Conservation (phyloP, 768 basidiomycete genomes). For the Pisolithus marmoratus region DNA sequence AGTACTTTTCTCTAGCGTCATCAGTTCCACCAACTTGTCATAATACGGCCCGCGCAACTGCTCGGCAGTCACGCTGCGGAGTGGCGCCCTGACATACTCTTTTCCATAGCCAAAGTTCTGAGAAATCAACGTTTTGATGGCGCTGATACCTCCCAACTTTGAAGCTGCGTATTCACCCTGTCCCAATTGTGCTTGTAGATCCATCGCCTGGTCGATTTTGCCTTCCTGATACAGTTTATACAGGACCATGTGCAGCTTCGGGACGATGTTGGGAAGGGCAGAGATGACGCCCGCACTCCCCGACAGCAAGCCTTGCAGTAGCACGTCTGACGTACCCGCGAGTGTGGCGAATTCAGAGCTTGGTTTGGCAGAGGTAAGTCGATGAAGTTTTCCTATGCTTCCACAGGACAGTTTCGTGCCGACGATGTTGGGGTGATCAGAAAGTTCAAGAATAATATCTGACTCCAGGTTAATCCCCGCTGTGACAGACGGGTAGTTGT, state of each 20-base stretch:
- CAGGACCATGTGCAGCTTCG: conserved; percentile 50
- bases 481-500: conserved; percentile 81
- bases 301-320: conserved; percentile 55
- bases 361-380: conserved; percentile 57
- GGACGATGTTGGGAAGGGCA: conserved; percentile 55
- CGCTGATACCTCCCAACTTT: conserved; percentile 62
- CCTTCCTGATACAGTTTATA: conserved; percentile 48
- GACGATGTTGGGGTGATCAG: conserved; percentile 78
- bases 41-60: conserved; percentile 36
- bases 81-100: conserved; percentile 42
- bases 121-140: conserved; percentile 58
- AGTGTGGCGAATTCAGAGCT: conserved; percentile 59
- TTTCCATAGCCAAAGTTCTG: conserved; percentile 62
- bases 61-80: conserved; percentile 36
- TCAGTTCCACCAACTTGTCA: conserved; percentile 38
- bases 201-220: conserved; percentile 52
- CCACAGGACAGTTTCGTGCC: conserved; percentile 85
- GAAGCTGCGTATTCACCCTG: conserved; percentile 63
- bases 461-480: conserved; percentile 84
- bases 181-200: conserved; percentile 52
- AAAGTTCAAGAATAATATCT: conserved; percentile 62
- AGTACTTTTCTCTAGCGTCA: conserved; percentile 36
- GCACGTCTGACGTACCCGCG: conserved; percentile 69
- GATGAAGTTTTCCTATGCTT: conserved; percentile 77
- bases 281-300: conserved; percentile 63